Evolutionary conservation across 768 basidiomycete genomes (phyloP).

Genomic region (Suillus plorans): DNA sequence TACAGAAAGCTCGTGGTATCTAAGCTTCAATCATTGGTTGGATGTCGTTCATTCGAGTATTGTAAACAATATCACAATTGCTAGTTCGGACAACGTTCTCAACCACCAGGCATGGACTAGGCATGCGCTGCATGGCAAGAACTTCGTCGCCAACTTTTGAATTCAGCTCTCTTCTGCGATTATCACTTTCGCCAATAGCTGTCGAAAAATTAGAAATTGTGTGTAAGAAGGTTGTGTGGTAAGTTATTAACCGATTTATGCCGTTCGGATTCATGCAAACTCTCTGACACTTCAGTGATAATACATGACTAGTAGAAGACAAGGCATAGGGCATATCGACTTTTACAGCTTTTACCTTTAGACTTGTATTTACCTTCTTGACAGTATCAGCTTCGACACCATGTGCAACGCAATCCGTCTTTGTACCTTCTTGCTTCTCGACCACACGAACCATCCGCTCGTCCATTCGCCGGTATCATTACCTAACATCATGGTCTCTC

Average conservation of each 20-base stretch:
- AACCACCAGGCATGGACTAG: not conserved
- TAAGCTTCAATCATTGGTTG: not conserved
- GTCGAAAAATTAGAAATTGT: not conserved
- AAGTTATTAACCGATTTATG: not conserved
- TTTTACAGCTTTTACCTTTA: too few species aligned
- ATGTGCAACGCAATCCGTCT: too few species aligned
- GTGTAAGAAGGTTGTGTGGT: not conserved
- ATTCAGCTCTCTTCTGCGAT: not conserved
- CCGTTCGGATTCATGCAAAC: not conserved
- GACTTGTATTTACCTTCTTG: too few species aligned
- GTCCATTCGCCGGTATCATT: too few species aligned
- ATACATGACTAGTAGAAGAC: not conserved
- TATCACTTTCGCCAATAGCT: not conserved
- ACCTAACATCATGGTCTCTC: too few species aligned
- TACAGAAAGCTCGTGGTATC: not conserved
- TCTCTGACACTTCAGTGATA: not conserved
- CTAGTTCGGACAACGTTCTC: not conserved
- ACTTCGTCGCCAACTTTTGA: not conserved
- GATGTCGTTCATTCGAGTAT: not conserved
- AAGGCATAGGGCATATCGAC: too few species aligned
- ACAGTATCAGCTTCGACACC: too few species aligned
- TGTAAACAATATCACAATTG: not conserved
- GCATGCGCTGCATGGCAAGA: not conserved
- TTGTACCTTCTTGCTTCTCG: too few species aligned
- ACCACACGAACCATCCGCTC: too few species aligned